These are phyloP conservation scores for Tephrocybe sp. DNA, from an alignment of 768 basidiomycete species.

Conservation along the genomic window DNA sequence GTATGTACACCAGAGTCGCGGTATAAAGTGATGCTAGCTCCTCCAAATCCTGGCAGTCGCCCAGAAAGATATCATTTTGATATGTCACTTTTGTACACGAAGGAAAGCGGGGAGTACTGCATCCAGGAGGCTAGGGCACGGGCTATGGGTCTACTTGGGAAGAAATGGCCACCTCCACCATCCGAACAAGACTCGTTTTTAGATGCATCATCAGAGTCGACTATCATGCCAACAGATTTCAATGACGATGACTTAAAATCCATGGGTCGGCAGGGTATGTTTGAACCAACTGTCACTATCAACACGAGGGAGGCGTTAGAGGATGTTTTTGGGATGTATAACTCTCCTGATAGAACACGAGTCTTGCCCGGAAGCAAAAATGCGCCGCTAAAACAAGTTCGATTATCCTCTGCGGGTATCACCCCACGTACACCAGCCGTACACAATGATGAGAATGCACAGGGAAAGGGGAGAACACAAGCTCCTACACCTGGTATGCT, in stretches of 20 bases:
- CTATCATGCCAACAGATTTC: slow-evolving; percentile 50
- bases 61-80: slow-evolving; percentile 72
- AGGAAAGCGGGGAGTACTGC: slow-evolving; percentile 78
- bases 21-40: slow-evolving; percentile 73
- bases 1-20: slow-evolving; percentile 41
- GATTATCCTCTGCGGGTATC: slow-evolving; percentile 48
- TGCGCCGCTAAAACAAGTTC: slow-evolving; percentile 66
- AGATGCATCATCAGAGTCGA: slow-evolving; percentile 25
- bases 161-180: slow-evolving; percentile 77
- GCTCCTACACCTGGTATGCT: slow-evolving; percentile 29
- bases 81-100: slow-evolving; percentile 68
- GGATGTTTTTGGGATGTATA: slow-evolving; percentile 96
- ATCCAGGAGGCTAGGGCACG: slow-evolving; percentile 81
- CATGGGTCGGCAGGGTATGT: slow-evolving; percentile 42
- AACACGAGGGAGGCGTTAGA: slow-evolving; percentile 95
- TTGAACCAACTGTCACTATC: slow-evolving; percentile 89
- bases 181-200: neutral
- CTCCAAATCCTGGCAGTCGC: slow-evolving; percentile 63
- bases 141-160: slow-evolving; percentile 78
- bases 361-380: slow-evolving; percentile 65
- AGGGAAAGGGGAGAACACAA: slow-evolving; percentile 29
- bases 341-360: slow-evolving; percentile 81
- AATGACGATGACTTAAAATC: slow-evolving; percentile 55
- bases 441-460: slow-evolving; percentile 32
- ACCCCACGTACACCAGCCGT: slow-evolving; percentile 28